Conservation (phyloP, 1,284 basidiomycete species). For the Coriolopsis trogii region DNA sequence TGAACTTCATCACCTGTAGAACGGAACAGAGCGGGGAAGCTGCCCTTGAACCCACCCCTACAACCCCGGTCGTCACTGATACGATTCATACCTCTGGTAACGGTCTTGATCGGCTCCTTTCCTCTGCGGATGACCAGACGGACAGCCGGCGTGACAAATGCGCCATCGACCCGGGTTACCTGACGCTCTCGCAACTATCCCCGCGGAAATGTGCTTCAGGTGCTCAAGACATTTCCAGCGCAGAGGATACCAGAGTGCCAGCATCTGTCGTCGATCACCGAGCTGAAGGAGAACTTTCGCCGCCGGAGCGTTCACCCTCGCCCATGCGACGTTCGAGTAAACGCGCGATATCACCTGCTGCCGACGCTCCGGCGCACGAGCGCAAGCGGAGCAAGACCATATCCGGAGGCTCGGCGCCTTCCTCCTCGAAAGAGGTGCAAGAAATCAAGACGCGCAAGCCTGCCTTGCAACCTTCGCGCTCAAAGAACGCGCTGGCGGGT, state of each 20-base stretch:
- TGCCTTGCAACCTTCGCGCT: conserved; percentile 24
- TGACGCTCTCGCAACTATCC: conserved; percentile 27
- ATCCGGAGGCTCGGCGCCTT: conserved; percentile 12
- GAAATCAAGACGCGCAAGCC: too few species aligned
- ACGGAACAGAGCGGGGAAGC: background rate
- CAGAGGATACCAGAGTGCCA: conserved; percentile 7
- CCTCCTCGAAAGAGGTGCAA: conserved; percentile 16
- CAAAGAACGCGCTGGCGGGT: conserved; percentile 23
- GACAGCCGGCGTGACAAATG: background rate
- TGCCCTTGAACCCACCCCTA: background rate
- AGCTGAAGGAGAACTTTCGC: background rate
- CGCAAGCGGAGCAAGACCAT: conserved; percentile 27
- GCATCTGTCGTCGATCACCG: conserved; percentile 5
- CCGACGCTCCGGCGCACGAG: conserved; percentile 6
- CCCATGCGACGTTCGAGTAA: conserved; percentile 31
- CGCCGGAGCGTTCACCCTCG: conserved; percentile 16
- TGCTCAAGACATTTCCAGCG: conserved; percentile 5
- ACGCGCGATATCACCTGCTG: conserved; percentile 29
- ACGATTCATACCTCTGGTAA: background rate
- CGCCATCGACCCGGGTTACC: conserved; percentile 4
- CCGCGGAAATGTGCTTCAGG: conserved; percentile 16
- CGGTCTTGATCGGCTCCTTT: background rate
- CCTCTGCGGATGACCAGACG: background rate
- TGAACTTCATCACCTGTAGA: background rate
- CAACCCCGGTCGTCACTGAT: background rate